Base-by-base conservation (phyloP, 1,139 yeast species). In the Torulaspora globosa region DNA sequence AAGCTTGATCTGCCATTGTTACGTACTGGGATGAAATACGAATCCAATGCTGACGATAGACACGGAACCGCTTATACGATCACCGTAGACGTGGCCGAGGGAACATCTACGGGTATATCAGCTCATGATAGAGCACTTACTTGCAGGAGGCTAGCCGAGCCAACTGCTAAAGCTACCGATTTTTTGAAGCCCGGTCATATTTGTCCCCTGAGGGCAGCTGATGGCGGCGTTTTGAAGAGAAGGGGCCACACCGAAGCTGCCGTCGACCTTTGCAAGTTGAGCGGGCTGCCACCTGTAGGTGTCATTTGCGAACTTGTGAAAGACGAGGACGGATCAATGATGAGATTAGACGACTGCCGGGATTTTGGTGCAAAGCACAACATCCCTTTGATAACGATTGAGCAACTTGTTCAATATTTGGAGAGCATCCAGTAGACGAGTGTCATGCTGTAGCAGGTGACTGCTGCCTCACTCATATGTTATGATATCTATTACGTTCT, bases 181-280 rank as follows among this genome's bases (percentile, higher is more conserved):
- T 87, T 92, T 62, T 72, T 87, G 60, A 80, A 84, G 61, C 99
- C 99, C 0, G 99, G 98, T 23, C 98, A 94, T 62, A 70, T 92
- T 32, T 79, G 92, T 54, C 99, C 99, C 3, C 74, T 94, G 60
- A 76, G 97, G 58, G 97, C 97, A 3, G 86, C 77, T 16, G 86
- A 86, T 21, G 96, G 96, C 1, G 83, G 95, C 41, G 80, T 92
- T 49, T 73, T 79, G 47, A 71, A 73, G 44, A 84, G 99, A 72
- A 74, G 87, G 53, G 98, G 99, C n/a, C 99, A 94, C 65, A 94
- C 99, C 6, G 99, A 94, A 69, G 97, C 98, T 8, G 90, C 90
- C 27, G 95, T 92, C 10, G 96, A 92, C 62, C 73, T 94, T 55
- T 83, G 96, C 63, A 72, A 73, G 59, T 73, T 90, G 60, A 76